A percentile compares a stretch with the other conserved stretches of the same genome.
These are phyloP conservation scores for Patellifolia procumbens DNA, from an alignment of 179 eudicot genomes.

Conservation along the genomic window DNA sequence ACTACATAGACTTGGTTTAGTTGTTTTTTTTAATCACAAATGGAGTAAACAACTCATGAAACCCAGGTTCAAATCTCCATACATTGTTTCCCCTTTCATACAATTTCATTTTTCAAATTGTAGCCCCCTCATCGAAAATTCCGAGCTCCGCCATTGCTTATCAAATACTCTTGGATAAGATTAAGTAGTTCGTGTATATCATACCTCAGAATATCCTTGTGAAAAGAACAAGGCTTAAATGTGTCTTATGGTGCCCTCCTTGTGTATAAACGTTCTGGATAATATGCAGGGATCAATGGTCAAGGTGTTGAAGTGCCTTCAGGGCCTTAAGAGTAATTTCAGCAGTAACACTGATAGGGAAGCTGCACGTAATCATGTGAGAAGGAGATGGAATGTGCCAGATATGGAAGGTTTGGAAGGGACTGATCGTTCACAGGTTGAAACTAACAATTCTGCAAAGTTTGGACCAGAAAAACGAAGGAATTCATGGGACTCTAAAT, in stretches of 20 bases:
- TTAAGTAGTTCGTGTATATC: not conserved
- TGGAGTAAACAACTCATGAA: too few species aligned
- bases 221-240: not conserved
- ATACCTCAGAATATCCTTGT: not conserved
- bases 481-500: constrained; percentile 42
- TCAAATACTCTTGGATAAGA: not conserved
- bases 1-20: too few species aligned
- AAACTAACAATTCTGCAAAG: constrained; percentile 28
- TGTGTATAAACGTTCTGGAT: constrained; percentile 12
- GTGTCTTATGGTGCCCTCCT: not conserved
- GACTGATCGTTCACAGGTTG: constrained; percentile 27
- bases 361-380: constrained; percentile 29
- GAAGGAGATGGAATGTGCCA: constrained; percentile 43
- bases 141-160: too few species aligned
- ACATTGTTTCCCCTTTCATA: too few species aligned
- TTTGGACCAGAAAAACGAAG: constrained; percentile 36
- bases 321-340: constrained; percentile 28
- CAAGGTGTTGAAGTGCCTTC: constrained; percentile 45
- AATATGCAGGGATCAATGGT: constrained; percentile 42
- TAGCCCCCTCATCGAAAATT: too few species aligned
- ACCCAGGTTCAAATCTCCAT: too few species aligned
- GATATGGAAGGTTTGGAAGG: constrained; percentile 37
- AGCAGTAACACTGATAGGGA: constrained; percentile 29
- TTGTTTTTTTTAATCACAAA: too few species aligned
- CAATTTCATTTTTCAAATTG: not conserved